Base-by-base conservation (phyloP, 352 stramenopile genomes). In the Globisporangium cylindrosporum region DNA sequence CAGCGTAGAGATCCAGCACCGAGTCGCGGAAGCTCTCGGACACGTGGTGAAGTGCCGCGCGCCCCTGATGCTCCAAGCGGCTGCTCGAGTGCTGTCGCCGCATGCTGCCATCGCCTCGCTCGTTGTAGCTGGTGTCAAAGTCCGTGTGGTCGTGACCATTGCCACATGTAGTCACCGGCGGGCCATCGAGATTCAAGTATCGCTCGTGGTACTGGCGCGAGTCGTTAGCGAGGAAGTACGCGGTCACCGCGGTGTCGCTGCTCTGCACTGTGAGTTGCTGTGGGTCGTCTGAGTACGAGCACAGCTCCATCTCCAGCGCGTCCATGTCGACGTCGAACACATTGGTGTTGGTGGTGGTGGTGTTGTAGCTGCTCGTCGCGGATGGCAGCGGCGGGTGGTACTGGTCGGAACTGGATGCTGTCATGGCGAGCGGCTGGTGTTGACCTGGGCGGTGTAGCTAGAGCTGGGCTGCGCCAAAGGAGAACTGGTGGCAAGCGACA, bases 1-100 rank as follows among this genome's bases (percentile, higher is more conserved):
- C 89, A 0, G 86, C 86, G 73, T 94, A 92, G 34, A 94, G 67
- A 66, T 96, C 89, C 49, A 93, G 74, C 38, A 84, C 66, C 8
- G 85, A 88, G 68, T 89, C 84, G 5, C 71, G 64, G 24, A 88
- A 84, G 64, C 78, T 78, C 68, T 88, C 77, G 43, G 69, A 79
- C 34, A 74, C 60, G 18, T 75, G 72, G 12, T 72, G 76, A 41
- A 81, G 20, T 56, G 61, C 65, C 0, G 69, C 71, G 32, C 61
- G 66, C 22, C 68, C 46, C 36, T 14, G 38, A 0, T 24, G 27
- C 29, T 71, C 58, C n/a, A 71, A 56, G 48, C 46, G 62, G 57
- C 61, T 73, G 67, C 55, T 68, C 12, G 67, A 73, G 20, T 51
- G 22, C 48, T 68, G 61, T 29, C 66, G 49, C 12, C 43, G 41